Evolutionary conservation across 2,329 filamentous ascomycete species (phyloP).

Genomic region (Pseudogymnoascus sp.): DNA sequence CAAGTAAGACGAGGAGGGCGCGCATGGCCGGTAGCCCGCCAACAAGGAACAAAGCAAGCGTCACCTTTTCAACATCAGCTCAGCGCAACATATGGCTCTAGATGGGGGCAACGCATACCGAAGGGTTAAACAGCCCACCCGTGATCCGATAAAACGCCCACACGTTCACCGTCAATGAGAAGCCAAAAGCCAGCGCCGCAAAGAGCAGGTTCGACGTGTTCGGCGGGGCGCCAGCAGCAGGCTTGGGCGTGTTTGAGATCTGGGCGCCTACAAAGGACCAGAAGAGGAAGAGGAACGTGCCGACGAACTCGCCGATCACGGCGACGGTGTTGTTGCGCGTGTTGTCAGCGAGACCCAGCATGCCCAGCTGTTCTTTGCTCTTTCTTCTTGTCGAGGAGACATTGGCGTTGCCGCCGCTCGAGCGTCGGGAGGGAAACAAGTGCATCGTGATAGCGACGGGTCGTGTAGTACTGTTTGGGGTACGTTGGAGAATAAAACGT

Average conservation of each 20-base stretch:
- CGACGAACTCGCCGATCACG: slow-evolving; percentile 42
- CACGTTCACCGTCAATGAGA: slow-evolving; percentile 40
- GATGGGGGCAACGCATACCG: not conserved
- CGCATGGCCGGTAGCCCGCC: slow-evolving; percentile 30
- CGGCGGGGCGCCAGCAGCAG: slow-evolving; percentile 21
- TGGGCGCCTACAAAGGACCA: slow-evolving; percentile 23
- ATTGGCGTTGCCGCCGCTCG: not conserved
- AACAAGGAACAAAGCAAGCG: slow-evolving; percentile 32
- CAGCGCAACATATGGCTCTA: not conserved
- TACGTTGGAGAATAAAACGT: not conserved
- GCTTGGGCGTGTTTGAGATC: slow-evolving; percentile 22
- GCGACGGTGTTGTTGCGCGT: slow-evolving; percentile 40
- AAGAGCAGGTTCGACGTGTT: slow-evolving; percentile 37
- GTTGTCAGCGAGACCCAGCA: slow-evolving; percentile 14
- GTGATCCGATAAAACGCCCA: slow-evolving; percentile 48
- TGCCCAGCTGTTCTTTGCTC: not conserved
- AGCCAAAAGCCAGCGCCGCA: slow-evolving; percentile 22
- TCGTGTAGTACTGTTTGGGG: not conserved
- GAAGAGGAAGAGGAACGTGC: slow-evolving; percentile 36
- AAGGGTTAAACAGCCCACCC: slow-evolving; percentile 41
- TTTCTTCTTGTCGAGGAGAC: not conserved
- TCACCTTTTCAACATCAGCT: slow-evolving; percentile 23
- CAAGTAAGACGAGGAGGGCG: slow-evolving; percentile 26
- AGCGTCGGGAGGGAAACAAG: not conserved
- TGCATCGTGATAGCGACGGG: not conserved